These are phyloP conservation scores for Ophioceras dolichostomum DNA, from an alignment of 2,329 filamentous ascomycete genomes.

Conservation along the genomic window DNA sequence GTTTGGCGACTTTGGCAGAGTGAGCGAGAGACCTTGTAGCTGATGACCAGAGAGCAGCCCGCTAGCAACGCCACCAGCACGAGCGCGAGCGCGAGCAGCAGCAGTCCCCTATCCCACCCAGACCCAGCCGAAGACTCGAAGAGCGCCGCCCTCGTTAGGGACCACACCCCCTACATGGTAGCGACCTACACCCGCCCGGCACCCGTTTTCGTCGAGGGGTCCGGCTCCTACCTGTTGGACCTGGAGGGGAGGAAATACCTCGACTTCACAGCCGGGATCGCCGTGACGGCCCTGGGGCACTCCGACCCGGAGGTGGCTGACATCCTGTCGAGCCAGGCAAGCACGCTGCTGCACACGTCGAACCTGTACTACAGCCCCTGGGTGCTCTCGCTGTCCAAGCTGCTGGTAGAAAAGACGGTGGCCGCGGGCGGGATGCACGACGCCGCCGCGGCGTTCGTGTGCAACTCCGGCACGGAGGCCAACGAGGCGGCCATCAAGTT, in stretches of 20 bases:
- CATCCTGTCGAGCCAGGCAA: slow-evolving; percentile 52
- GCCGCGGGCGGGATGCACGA: slow-evolving; percentile 73
- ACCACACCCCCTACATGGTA: slow-evolving; percentile 82
- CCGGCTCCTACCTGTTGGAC: slow-evolving; percentile 84
- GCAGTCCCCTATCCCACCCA: slow-evolving; percentile 1
- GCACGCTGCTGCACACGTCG: slow-evolving; percentile 78
- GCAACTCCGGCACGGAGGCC: slow-evolving; percentile 92
- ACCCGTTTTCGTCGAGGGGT: slow-evolving; percentile 78
- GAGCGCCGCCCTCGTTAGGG: slow-evolving; percentile 61
- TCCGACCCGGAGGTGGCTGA: slow-evolving; percentile 68
- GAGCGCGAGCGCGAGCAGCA: too few species aligned
- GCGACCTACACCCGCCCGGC: slow-evolving; percentile 85
- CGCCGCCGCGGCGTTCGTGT: slow-evolving; percentile 74
- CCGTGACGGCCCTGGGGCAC: slow-evolving; percentile 86
- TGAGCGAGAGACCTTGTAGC: too few species aligned
- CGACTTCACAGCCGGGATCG: slow-evolving; percentile 92
- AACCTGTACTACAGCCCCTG: slow-evolving; percentile 97
- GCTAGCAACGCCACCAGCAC: too few species aligned
- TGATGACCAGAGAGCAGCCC: not conserved
- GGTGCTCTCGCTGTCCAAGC: slow-evolving; percentile 79
- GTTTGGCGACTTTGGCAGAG: not conserved
- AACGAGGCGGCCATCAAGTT: slow-evolving; percentile 99
- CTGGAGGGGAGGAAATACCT: slow-evolving; percentile 80
- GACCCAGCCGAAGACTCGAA: slow-evolving; percentile 3
- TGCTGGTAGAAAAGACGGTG: slow-evolving; percentile 70